phyloP scores from a whole-genome alignment of 352 stramenopile species.

The Pythium coloratum region DNA sequence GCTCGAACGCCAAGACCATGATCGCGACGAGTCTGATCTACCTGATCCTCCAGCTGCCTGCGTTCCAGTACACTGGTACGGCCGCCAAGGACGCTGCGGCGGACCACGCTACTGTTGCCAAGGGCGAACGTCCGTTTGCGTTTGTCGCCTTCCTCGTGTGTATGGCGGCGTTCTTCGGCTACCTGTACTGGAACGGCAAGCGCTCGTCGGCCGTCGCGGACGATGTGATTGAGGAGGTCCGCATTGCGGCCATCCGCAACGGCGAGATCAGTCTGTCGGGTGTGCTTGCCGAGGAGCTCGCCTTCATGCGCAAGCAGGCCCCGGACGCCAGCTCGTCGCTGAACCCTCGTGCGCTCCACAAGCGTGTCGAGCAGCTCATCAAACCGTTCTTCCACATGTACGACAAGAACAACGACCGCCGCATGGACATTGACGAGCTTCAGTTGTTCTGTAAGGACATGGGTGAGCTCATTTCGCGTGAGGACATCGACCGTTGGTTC shows the following conservation, averaged over 20 bases:
- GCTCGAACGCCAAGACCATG: conserved; percentile 90
- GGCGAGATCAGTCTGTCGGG: conserved; percentile 80
- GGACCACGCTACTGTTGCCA: conserved; percentile 70
- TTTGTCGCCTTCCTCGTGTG: conserved; percentile 87
- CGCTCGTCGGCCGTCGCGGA: conserved; percentile 67
- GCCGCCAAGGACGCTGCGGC: conserved; percentile 53
- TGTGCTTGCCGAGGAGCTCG: conserved; percentile 75
- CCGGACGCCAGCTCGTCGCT: conserved; percentile 47
- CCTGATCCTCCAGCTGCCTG: conserved; percentile 94
- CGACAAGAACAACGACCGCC: conserved; percentile 89
- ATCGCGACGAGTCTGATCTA: conserved; percentile 93
- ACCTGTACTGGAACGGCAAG: conserved; percentile 92
- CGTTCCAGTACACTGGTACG: conserved; percentile 88
- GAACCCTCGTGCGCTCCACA: conserved; percentile 52
- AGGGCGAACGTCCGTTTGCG: conserved; percentile 88
- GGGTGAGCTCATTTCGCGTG: conserved; percentile 81
- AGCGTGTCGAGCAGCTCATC: conserved; percentile 90
- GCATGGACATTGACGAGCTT: conserved; percentile 92
- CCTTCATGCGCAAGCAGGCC: conserved; percentile 54
- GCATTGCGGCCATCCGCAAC: conserved; percentile 65
- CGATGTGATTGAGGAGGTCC: conserved; percentile 71
- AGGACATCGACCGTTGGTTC: conserved; percentile 87
- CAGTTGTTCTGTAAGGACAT: conserved; percentile 94
- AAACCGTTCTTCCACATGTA: conserved; percentile 93
- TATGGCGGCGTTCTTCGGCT: conserved; percentile 89